Percentiles rank a stretch among this genome's conserved stretches.
phyloP scores from a whole-genome alignment of 306 rosid genomes.

The Lablab purpureus region DNA sequence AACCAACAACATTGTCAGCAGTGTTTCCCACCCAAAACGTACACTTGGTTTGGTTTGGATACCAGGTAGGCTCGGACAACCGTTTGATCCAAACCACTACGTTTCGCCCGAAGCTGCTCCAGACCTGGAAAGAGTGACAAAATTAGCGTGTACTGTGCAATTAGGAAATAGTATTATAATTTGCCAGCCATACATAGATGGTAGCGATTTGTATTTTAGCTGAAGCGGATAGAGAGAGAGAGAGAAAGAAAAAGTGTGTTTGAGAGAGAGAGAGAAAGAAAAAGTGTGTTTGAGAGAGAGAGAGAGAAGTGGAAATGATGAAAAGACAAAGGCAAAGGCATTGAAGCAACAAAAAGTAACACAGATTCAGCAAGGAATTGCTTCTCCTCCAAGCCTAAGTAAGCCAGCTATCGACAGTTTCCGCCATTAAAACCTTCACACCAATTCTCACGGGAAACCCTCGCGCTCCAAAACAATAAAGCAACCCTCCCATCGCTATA shows the following conservation, averaged over 20 bases:
- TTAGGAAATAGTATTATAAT: not conserved
- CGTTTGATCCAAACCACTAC: slow-evolving; percentile 67
- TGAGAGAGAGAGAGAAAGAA: not conserved
- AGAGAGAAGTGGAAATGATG: slow-evolving; percentile 52
- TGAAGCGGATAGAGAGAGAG: not conserved
- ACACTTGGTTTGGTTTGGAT: not conserved
- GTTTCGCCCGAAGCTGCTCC: slow-evolving; percentile 57
- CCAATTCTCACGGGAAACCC: slow-evolving; percentile 39
- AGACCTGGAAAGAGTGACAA: slow-evolving; percentile 19
- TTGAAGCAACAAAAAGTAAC: slow-evolving; percentile 45
- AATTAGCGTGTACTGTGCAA: slow-evolving; percentile 19
- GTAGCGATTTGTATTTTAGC: not conserved
- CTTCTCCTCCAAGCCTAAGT: slow-evolving; percentile 64
- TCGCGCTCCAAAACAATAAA: not conserved
- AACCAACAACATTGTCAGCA: slow-evolving; percentile 1
- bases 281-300: not conserved
- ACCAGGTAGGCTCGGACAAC: slow-evolving; percentile 81
- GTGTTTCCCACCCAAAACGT: not conserved
- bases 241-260: too few relatives aligned
- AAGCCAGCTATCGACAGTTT: slow-evolving; percentile 39
- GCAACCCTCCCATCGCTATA: slow-evolving; percentile 10
- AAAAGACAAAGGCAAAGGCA: slow-evolving; percentile 50
- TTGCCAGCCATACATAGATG: not conserved
- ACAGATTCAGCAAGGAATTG: slow-evolving; percentile 38
- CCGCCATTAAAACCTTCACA: slow-evolving; percentile 60